These are phyloP conservation scores for Saturnispora halmiae DNA, from an alignment of 805 yeast genomes.

Conservation along the genomic window DNA sequence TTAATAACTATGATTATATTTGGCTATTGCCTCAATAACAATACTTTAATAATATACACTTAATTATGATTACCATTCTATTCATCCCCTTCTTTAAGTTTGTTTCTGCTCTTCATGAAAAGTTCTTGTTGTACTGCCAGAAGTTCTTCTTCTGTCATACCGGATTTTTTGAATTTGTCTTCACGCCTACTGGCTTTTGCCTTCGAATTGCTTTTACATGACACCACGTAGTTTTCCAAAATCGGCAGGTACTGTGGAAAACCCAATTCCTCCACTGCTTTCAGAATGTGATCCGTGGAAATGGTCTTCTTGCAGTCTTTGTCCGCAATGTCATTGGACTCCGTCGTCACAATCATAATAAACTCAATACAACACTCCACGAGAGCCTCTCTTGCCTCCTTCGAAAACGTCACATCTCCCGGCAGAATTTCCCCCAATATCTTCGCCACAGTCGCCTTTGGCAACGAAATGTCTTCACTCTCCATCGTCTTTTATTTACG, in stretches of 20 bases:
- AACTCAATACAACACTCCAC: constrained; percentile 96
- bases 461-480: constrained; percentile 31
- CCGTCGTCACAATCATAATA: constrained; percentile 88
- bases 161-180: constrained; percentile 88
- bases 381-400: constrained; percentile 89
- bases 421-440: constrained; percentile 87
- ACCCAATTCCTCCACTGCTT: constrained; percentile 81
- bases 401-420: constrained; percentile 75
- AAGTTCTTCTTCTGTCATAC: constrained; percentile 85
- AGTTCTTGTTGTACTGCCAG: constrained; percentile 87
- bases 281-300: constrained; percentile 90
- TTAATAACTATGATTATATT: too few relatives aligned
- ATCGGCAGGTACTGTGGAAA: constrained; percentile 78
- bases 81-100: constrained; percentile 18
- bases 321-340: constrained; percentile 92
- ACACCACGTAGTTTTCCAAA: constrained; percentile 67
- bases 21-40: too few relatives aligned
- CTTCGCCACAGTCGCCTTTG: constrained; percentile 86
- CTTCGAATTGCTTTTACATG: constrained; percentile 82
- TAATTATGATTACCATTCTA: neutral
- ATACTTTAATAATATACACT: too few relatives aligned
- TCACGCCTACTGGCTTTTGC: constrained; percentile 76
- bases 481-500: constrained; percentile 12
- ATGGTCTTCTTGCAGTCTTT: constrained; percentile 93
- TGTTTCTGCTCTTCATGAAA: constrained; percentile 45